Conservation (phyloP, 495 filamentous ascomycete genomes). For the Penicillium cataractarum region DNA sequence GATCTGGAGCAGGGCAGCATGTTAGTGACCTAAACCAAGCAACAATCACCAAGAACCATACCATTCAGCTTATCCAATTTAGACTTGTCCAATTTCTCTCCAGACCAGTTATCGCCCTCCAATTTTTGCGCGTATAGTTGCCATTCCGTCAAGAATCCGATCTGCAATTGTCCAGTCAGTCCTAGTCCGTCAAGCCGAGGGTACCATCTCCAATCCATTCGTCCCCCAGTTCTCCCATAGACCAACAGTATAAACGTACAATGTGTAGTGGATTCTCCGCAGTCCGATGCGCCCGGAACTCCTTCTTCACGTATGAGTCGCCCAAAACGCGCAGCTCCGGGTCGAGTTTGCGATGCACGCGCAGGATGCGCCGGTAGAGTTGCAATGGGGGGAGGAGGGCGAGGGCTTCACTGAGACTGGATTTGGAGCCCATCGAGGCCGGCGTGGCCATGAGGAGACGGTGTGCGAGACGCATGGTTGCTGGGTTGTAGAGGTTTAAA, state of each 20-base stretch:
- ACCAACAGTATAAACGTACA: conserved; percentile 51
- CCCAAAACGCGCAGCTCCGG: conserved; percentile 77
- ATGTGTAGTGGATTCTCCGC: conserved; percentile 93
- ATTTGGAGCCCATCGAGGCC: conserved; percentile 50
- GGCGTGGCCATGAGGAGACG: conserved; percentile 52
- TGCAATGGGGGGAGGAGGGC: conserved; percentile 89
- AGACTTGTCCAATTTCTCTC: conserved; percentile 71
- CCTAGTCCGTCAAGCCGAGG: not conserved
- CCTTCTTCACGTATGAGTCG: conserved; percentile 87
- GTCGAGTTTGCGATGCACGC: conserved; percentile 81
- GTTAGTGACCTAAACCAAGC: conserved; percentile 15
- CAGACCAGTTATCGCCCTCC: conserved; percentile 82
- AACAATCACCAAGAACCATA: conserved; percentile 48
- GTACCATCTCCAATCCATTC: not conserved
- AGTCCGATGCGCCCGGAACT: conserved; percentile 80
- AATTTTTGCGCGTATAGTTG: conserved; percentile 90
- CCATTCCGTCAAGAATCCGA: conserved; percentile 96
- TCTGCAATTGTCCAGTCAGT: conserved; percentile 53
- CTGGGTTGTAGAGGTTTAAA: conserved; percentile 6
- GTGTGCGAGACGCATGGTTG: conserved; percentile 37
- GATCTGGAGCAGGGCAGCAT: conserved; percentile 56
- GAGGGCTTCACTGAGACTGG: conserved; percentile 60
- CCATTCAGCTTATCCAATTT: conserved; percentile 96
- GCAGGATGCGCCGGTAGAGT: conserved; percentile 83
- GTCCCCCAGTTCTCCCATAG: not conserved